These are phyloP conservation scores for Mortierella sp. DNA, from an alignment of 371 early-diverging fungal species.

Conservation along the genomic window DNA sequence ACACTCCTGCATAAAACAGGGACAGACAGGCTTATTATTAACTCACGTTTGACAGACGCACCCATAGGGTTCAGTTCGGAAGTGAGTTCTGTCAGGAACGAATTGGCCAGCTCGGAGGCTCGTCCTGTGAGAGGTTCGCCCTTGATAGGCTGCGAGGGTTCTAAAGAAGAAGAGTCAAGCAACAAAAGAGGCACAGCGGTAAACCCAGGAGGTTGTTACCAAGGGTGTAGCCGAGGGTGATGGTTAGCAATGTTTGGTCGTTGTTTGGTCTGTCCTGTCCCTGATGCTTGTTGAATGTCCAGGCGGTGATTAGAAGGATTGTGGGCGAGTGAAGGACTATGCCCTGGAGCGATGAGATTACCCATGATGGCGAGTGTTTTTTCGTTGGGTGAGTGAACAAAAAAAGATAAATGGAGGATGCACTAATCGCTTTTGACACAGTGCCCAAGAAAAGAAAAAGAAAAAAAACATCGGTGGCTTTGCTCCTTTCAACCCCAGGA, in stretches of 20 bases:
- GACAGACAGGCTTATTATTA: neutral
- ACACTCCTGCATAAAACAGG: neutral
- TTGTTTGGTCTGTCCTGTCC: neutral
- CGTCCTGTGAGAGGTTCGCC: constrained; percentile 51
- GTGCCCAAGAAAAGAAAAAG: neutral
- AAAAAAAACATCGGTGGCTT: neutral
- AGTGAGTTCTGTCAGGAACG: constrained; percentile 52
- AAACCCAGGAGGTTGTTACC: neutral
- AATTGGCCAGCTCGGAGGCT: constrained; percentile 53
- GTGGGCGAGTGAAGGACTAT: neutral
- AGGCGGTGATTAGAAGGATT: neutral
- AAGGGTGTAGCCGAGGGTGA: neutral
- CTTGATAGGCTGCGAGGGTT: constrained; percentile 39
- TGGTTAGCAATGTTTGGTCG: neutral
- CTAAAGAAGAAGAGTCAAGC: constrained; percentile 8
- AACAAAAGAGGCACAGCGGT: neutral
- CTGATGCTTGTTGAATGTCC: neutral
- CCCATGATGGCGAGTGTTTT: neutral
- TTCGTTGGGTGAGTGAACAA: neutral
- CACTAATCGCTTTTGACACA: neutral
- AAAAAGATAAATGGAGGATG: neutral
- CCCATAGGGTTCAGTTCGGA: constrained; percentile 39
- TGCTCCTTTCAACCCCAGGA: neutral
- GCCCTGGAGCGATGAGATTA: neutral
- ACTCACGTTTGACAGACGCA: constrained; percentile 36